Base-by-base conservation (phyloP, 495 filamentous ascomycete species). In the Xylaria scruposa region DNA sequence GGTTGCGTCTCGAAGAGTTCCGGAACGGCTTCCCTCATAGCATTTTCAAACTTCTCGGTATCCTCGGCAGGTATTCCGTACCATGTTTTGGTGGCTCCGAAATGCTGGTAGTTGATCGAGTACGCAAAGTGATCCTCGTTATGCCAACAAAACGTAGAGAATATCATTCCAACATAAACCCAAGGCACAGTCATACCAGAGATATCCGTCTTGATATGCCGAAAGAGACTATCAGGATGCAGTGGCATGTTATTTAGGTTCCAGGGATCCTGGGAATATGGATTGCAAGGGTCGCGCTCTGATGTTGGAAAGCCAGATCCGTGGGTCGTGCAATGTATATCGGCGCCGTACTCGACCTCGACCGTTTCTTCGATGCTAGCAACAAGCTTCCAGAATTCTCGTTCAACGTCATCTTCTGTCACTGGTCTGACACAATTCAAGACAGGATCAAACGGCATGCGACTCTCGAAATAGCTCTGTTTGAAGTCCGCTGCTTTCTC, bases 121-220 rank as follows among this genome's bases (percentile, higher is more conserved):
- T 99, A 99, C 0, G 96, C 90, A 76, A 97, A 97, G 76, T 99
- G 96, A 79, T 99, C 96, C 78, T 99, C 96, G 72, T 97, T 97
- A 78, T 99, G 96, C 96, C 96, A 99, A 81, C 96, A 99, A 78
- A 99, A 99, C 4, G 95, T 98, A 3, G 96, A 98, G 81, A 99
- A 99, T 76, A 94, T 97, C 96, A 99, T 99, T 71, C 96, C 96
- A n/a, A 99, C 97, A 78, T 99, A 99, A 7, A 98, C 90, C 96
- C 96, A 99, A 19, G 96, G 96, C 7, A 99, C 95, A 0, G 96
- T 99, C 96, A 99, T 99, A 44, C 96, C 96, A n/a, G 96, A 98
- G 70, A 99, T 95, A 80, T 99, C 96, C 0, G 95, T 92, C 78
- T 98, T 98, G 85, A 98, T 98, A 78, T 99, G 93, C 64, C 94